Conservation (phyloP, 768 basidiomycete species). For the Xerocomellus chrysenteron region DNA sequence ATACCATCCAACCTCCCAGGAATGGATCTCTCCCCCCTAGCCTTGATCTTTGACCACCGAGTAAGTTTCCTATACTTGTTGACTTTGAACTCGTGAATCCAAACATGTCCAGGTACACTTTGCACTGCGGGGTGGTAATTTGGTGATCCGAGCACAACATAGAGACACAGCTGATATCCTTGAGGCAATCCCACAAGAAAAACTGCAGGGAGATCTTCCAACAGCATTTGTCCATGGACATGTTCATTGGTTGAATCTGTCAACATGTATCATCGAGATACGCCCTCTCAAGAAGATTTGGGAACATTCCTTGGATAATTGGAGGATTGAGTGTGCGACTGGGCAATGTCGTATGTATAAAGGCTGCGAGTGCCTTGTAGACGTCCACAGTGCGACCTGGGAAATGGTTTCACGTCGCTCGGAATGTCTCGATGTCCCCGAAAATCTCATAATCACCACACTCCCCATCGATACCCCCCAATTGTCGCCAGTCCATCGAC, state of each 20-base stretch:
- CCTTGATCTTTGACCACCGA: background rate
- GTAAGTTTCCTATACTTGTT: background rate
- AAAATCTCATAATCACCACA: constrained; percentile 17
- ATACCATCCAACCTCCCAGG: background rate
- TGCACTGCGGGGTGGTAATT: background rate
- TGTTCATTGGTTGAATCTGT: constrained; percentile 27
- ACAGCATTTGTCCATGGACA: constrained; percentile 2
- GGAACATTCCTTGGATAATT: constrained; percentile 18
- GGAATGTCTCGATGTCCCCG: background rate
- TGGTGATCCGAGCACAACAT: background rate
- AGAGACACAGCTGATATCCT: background rate
- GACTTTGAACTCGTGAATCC: too few relatives aligned
- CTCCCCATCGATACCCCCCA: background rate
- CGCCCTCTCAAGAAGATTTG: constrained; percentile 17
- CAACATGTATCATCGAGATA: constrained; percentile 20
- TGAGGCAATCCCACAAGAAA: too few relatives aligned
- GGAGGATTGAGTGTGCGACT: constrained; percentile 13
- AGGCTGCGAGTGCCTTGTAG: constrained; percentile 11
- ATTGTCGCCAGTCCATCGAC: background rate
- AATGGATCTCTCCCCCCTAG: background rate
- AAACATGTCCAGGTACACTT: background rate
- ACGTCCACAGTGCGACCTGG: constrained; percentile 20
- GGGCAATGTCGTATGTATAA: background rate
- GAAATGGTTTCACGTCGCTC: constrained; percentile 8
- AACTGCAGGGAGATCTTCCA: background rate